Conservation (phyloP, 345 rosid species). For the Arabidopsis arenosa region DNA sequence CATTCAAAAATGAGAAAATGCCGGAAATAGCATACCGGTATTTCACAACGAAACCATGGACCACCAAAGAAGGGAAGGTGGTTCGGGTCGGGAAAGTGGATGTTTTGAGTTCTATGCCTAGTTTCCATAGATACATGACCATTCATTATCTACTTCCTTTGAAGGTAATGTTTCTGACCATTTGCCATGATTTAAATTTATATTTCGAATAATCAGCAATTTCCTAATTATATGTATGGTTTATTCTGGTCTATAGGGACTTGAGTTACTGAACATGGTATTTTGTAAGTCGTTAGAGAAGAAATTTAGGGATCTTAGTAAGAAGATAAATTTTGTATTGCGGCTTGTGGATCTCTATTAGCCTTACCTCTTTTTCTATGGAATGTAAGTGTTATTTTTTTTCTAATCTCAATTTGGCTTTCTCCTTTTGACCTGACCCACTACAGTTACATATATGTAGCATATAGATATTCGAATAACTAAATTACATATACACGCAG, state of each 20-base stretch:
- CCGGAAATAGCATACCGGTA: conserved; percentile 52
- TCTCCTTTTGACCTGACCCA: not conserved
- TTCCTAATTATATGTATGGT: not conserved
- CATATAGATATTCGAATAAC: not conserved
- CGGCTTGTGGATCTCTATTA: conserved; percentile 41
- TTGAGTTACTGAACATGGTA: conserved; percentile 34
- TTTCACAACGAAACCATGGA: conserved; percentile 79
- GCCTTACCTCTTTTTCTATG: conserved; percentile 45
- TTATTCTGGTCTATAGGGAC: conserved; percentile 31
- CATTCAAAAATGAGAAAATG: conserved; percentile 48
- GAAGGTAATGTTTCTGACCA: conserved; percentile 53
- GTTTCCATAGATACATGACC: conserved; percentile 78
- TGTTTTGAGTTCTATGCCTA: conserved; percentile 60
- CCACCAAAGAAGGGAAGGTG: conserved; percentile 74
- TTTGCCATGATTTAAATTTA: too few species aligned
- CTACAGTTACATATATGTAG: not conserved
- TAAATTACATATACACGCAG: not conserved
- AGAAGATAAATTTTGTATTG: conserved; percentile 14
- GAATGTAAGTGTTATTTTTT: conserved; percentile 32
- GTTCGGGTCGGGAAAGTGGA: conserved; percentile 58
- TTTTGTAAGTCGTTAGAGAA: conserved; percentile 38
- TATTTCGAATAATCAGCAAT: not conserved
- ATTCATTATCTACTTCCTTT: conserved; percentile 60
- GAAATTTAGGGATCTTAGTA: not conserved
- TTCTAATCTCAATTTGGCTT: not conserved